Evolutionary conservation across 257 asterid genomes (phyloP).

Genomic region (Solanum phureja): DNA sequence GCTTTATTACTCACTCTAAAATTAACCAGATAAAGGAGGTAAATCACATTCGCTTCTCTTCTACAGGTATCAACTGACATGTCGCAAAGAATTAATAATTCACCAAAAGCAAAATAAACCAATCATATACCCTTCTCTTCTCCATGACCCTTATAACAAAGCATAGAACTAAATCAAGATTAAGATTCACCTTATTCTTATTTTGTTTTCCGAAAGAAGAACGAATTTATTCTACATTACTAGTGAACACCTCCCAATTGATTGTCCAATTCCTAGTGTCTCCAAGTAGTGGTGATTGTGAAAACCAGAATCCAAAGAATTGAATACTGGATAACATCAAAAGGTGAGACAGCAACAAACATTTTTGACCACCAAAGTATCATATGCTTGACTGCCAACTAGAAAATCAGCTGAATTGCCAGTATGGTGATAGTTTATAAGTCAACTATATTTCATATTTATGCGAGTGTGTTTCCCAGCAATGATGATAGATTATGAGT

Average conservation of each 20-base stretch:
- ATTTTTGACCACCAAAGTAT: not conserved
- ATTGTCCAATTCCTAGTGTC: not conserved
- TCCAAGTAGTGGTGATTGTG: not conserved
- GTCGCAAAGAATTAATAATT: not conserved
- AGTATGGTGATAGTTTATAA: not conserved
- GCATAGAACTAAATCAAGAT: not conserved
- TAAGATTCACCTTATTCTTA: not conserved
- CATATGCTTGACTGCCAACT: not conserved
- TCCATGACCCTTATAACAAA: not conserved
- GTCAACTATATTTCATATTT: not conserved
- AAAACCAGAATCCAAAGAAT: not conserved
- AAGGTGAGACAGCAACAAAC: not conserved
- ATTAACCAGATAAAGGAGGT: not conserved
- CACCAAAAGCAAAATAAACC: not conserved
- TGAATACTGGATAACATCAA: not conserved
- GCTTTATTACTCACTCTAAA: not conserved
- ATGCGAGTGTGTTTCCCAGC: not conserved
- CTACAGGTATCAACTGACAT: not conserved
- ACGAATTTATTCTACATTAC: not conserved
- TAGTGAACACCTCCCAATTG: not conserved
- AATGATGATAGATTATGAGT: not conserved
- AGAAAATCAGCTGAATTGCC: not conserved
- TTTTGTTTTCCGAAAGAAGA: not conserved
- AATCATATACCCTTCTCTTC: not conserved
- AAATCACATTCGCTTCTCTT: not conserved